Evolutionary conservation across 768 basidiomycete genomes (phyloP), one percentile per base, ranked within the genome.

Genomic region (Russula emetica): DNA sequence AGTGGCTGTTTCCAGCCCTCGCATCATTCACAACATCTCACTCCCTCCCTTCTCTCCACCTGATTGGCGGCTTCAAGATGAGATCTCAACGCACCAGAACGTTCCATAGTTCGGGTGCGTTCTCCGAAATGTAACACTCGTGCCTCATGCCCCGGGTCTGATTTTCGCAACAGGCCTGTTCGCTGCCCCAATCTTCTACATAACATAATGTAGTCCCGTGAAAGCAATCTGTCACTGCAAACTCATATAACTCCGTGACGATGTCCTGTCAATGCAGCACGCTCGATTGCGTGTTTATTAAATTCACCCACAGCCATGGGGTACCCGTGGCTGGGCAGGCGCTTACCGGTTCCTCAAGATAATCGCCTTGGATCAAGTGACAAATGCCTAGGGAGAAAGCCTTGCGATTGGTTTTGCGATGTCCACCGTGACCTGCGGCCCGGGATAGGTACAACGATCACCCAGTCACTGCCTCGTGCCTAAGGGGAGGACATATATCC

Each of bases 401-500:
- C 47, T 36, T 38, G 45, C 58, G 63, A 66, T 66, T 60, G 63
- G 53, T 52, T 55, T 53, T 42, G 28, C 57, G 52, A 53, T 42
- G 34, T n/a, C 45, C 30, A 36, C n/a, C n/a, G n/a, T n/a, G n/a
- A n/a, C 22, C 38, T 50, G 42, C 63, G 49, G 63, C 40, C 65
- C 62, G 57, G 61, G 61, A 57, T 57, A 44, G 58, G 66, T 47
- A 57, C 61, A 13, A 24, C 52, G 58, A 56, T 68, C 67, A 55
- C 66, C 55, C 67, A 52, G 56, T 50, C 54, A 57, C 50, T 22
- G 67, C 67, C 66, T 67, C 67, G 62, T 68, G 67, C 58, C 58
- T 53, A 51, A 63, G 53, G 66, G 57, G 36, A 67, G 67, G 67
- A 55, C 53, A 57, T 68, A 68, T 68, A 67, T 63, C 54, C 54